Evolutionary conservation across 345 rosid species (phyloP).

Genomic region (Euphorbia peplus): DNA sequence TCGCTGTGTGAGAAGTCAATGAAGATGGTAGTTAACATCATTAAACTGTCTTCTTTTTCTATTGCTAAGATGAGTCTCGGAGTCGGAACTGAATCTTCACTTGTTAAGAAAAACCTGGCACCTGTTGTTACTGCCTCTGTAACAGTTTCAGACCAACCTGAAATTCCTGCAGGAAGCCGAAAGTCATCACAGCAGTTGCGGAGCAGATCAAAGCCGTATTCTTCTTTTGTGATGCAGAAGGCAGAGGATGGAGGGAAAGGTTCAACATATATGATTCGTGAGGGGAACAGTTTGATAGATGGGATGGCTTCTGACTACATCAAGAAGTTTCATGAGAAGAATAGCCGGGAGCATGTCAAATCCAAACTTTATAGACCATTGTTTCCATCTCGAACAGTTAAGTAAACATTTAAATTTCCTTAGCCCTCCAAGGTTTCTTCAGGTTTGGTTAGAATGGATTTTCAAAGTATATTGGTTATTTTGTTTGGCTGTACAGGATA

Average conservation of each 20-base stretch:
- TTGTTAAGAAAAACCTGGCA: slow-evolving; percentile 14
- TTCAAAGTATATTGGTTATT: not conserved
- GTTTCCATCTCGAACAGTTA: slow-evolving; percentile 33
- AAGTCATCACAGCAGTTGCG: slow-evolving; percentile 31
- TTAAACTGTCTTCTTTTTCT: slow-evolving; percentile 48
- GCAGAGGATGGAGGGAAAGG: slow-evolving; percentile 25
- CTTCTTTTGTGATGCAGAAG: slow-evolving; percentile 42
- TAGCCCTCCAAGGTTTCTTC: no score
- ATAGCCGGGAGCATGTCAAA: slow-evolving; percentile 14
- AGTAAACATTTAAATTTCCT: slow-evolving; percentile 9
- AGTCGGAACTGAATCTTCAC: slow-evolving; percentile 32
- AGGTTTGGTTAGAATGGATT: slow-evolving; percentile 3
- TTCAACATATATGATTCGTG: slow-evolving; percentile 14
- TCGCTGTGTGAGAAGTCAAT: slow-evolving; percentile 48
- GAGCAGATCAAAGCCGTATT: slow-evolving; percentile 25
- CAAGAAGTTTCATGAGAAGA: slow-evolving; percentile 46
- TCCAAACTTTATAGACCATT: slow-evolving; percentile 21
- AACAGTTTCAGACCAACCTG: slow-evolving; percentile 15
- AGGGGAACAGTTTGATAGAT: slow-evolving; percentile 25
- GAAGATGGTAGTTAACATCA: slow-evolving; percentile 43
- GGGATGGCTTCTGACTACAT: slow-evolving; percentile 38
- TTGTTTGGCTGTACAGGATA: slow-evolving; percentile 2
- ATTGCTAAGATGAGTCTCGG: slow-evolving; percentile 50
- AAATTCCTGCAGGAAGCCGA: slow-evolving; percentile 10
- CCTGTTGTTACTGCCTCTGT: slow-evolving; percentile 6